A percentile compares a stretch with the other conserved stretches of the same genome.
Conservation (phyloP, 225 moss, liverwort and hornwort species). For the Straminergon stramineum region DNA sequence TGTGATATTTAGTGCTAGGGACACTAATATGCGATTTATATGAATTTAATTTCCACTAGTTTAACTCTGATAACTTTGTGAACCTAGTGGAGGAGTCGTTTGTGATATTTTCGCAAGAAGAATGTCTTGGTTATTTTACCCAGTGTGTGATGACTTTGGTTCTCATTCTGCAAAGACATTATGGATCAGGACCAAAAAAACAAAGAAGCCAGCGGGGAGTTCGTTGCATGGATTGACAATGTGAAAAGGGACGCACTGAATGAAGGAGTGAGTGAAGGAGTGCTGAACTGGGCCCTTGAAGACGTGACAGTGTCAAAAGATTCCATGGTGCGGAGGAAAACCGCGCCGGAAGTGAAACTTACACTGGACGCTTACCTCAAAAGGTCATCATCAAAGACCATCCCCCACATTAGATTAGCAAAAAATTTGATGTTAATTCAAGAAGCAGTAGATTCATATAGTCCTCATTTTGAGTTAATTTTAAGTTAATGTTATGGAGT, state of each 20-base stretch:
- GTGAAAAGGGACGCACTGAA: conserved; percentile 38
- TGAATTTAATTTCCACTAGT: not conserved
- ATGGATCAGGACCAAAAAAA: conserved; percentile 10
- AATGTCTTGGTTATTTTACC: not conserved
- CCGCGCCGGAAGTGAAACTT: conserved; percentile 61
- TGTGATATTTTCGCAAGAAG: not conserved
- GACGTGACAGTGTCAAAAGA: conserved; percentile 36
- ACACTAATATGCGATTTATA: not conserved
- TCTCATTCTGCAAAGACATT: not conserved
- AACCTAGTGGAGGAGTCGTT: not conserved
- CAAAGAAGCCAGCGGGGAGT: conserved; percentile 7
- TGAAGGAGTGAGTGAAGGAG: conserved; percentile 40
- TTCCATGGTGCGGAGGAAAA: conserved; percentile 10
- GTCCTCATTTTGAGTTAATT: not conserved
- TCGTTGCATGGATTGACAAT: conserved; percentile 34
- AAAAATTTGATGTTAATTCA: too few species aligned
- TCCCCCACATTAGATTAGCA: not conserved
- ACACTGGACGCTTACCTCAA: conserved; percentile 47
- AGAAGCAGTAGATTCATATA: not conserved
- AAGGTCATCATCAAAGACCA: conserved; percentile 14
- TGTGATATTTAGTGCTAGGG: not conserved
- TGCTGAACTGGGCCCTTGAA: conserved; percentile 41
- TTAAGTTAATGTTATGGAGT: not conserved
- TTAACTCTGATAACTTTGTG: not conserved
- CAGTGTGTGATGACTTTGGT: not conserved